Base-by-base conservation (phyloP, 805 yeast species). In the Candida silvatica region DNA sequence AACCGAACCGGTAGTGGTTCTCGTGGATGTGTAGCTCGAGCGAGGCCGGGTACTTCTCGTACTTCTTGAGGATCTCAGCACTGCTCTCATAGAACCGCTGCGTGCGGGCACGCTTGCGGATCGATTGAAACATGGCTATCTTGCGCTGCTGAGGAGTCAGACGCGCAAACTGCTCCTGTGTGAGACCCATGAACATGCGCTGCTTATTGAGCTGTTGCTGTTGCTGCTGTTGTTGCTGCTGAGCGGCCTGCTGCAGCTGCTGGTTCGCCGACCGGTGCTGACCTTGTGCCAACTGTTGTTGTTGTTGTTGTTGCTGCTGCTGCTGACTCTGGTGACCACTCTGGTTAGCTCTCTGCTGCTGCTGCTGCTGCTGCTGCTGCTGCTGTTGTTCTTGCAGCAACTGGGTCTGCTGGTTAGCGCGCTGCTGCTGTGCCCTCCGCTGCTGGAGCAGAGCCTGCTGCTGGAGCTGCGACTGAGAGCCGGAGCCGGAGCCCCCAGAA, bases 11-110 rank as follows among this genome's bases (percentile, higher is more conserved):
- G 56, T 78, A 90, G 58, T 88, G 95, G 37, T 85, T 86, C 47
- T 86, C 92, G 58, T 84, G 88, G 17, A 90, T 86, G 50, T 90
- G 97, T 48, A 90, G 79, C 44, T 78, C 94, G 39, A 90, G 59
- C 27, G 94, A 82, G 6, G 96, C 81, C 7, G 90, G 82, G 41
- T 71, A 72, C 37, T 74, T 73, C 44, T 80, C 77, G 54, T 79
- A 88, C 54, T 87, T 88, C 40, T 74, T 73, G 46, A 92, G 57
- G 6, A 92, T 67, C 33, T 79, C 84, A 38, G 74, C 81, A 16
- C 81, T 61, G 7, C 87, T 76, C 47, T 82, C 85, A 8, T 80
- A 76, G 48, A 80, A 81, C 31, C 73, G 69, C 48, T 69, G 62
- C 29, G 68, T 62, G 45, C 64, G 66, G 9, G 69, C 71, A 36